A percentile compares a stretch with the other conserved stretches of the same genome.
Conservation (phyloP, 1,139 yeast species). For the Yamadazyma kanchanaburiensis region DNA sequence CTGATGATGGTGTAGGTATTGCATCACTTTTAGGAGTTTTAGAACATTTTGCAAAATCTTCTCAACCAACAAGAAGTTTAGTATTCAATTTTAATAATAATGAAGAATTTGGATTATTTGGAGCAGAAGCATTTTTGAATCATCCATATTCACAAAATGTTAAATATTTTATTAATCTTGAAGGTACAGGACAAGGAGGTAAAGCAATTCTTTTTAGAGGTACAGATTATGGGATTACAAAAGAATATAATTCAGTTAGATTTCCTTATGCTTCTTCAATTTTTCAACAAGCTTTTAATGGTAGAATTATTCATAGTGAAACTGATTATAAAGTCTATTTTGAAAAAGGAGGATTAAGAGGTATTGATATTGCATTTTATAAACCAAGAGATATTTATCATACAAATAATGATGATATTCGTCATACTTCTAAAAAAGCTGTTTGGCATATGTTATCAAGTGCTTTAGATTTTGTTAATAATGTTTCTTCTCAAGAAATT, state of each 20-base stretch:
- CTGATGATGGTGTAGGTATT: conserved; percentile 94
- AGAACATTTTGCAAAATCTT: conserved; percentile 35
- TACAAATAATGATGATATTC: conserved; percentile 69
- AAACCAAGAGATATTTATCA: conserved; percentile 80
- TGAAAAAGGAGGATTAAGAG: conserved; percentile 63
- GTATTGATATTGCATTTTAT: conserved; percentile 64
- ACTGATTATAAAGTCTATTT: conserved; percentile 80
- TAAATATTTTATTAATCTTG: conserved; percentile 72
- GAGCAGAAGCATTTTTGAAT: conserved; percentile 70
- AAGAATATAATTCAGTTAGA: conserved; percentile 43
- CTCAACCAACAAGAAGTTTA: conserved; percentile 66
- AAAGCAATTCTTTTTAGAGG: conserved; percentile 81
- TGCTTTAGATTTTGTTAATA: conserved; percentile 54
- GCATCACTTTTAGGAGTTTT: conserved; percentile 76
- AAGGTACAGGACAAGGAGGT: conserved; percentile 97
- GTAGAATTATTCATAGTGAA: conserved; percentile 70
- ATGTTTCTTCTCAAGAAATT: conserved; percentile 36
- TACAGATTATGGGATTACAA: conserved; percentile 68
- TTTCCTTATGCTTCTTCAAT: conserved; percentile 78
- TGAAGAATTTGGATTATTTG: conserved; percentile 86
- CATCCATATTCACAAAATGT: conserved; percentile 74
- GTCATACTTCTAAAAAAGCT: conserved; percentile 59
- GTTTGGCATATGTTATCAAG: conserved; percentile 81
- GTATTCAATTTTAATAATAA: conserved; percentile 85
- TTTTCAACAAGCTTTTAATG: conserved; percentile 73